These are phyloP conservation scores for Rhodosporidiobolus sp. DNA, from an alignment of 768 basidiomycete species.

Conservation along the genomic window DNA sequence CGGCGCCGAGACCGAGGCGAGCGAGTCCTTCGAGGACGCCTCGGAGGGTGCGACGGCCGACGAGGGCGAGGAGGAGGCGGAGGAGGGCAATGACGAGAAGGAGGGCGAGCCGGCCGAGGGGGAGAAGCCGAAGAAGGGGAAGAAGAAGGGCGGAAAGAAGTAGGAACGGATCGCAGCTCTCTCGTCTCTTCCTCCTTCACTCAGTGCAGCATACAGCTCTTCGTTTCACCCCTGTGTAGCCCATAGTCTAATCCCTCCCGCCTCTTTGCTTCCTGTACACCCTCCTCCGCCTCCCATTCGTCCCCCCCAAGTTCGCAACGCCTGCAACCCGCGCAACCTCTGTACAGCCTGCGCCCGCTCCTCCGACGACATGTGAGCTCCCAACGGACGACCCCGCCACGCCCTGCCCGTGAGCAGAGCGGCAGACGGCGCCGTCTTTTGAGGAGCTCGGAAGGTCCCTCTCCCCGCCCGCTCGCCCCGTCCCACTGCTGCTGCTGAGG, in stretches of 20 bases:
- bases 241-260: neutral
- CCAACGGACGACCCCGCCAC: constrained; percentile 17
- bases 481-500: neutral
- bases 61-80: neutral
- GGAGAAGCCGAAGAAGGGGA: too few species aligned
- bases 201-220: neutral
- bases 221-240: neutral
- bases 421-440: neutral
- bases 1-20: neutral
- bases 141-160: too few species aligned
- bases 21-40: neutral
- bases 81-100: neutral
- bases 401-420: neutral
- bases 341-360: neutral
- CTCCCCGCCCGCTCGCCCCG: neutral
- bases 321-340: too few species aligned
- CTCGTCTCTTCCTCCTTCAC: neutral
- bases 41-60: neutral
- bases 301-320: neutral
- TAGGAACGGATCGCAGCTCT: too few species aligned
- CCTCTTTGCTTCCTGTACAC: neutral
- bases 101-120: neutral
- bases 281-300: neutral
- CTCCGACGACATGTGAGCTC: neutral
- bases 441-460: neutral